These are phyloP conservation scores for Lizonia empirigonia DNA, from an alignment of 2,329 filamentous ascomycete species.

Conservation along the genomic window DNA sequence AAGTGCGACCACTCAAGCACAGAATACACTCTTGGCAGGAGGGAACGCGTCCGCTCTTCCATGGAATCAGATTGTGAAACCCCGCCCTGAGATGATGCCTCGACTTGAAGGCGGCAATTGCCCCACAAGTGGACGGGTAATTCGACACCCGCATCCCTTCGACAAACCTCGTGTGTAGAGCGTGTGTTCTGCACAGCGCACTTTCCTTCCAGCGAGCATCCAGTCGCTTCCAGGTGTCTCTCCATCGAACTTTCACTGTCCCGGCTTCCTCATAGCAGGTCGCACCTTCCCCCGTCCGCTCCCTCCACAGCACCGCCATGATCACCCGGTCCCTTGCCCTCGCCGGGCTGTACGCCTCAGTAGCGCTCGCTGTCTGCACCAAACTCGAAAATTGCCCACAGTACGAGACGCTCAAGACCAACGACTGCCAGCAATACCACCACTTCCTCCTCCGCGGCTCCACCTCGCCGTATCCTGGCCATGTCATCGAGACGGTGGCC, in stretches of 20 bases:
- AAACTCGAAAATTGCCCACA: constrained; percentile 36
- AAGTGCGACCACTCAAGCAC: constrained; percentile 5
- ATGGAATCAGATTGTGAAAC: constrained; percentile 1
- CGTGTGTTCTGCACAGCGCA: neutral
- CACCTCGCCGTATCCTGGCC: constrained; percentile 35
- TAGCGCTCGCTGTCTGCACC: constrained; percentile 31
- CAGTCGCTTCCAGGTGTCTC: neutral
- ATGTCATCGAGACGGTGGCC: constrained; percentile 34
- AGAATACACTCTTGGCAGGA: constrained; percentile 4
- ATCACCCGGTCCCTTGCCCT: constrained; percentile 26
- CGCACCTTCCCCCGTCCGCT: constrained; percentile 3
- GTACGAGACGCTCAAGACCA: constrained; percentile 30
- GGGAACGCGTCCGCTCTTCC: constrained; percentile 4
- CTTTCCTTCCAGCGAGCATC: neutral
- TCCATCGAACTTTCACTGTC: neutral
- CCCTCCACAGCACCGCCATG: constrained; percentile 17
- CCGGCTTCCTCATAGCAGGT: neutral
- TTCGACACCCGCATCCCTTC: neutral
- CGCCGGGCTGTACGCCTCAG: constrained; percentile 25
- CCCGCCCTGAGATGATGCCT: neutral
- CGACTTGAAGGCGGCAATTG: neutral
- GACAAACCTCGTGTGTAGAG: neutral
- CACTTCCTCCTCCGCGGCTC: constrained; percentile 36
- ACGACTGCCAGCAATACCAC: constrained; percentile 34
- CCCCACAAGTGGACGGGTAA: constrained; percentile 3